Evolutionary conservation across 176 grass and related monocot genomes (phyloP), one percentile per base, ranked within the genome.

Genomic region (Phragmites australis): DNA sequence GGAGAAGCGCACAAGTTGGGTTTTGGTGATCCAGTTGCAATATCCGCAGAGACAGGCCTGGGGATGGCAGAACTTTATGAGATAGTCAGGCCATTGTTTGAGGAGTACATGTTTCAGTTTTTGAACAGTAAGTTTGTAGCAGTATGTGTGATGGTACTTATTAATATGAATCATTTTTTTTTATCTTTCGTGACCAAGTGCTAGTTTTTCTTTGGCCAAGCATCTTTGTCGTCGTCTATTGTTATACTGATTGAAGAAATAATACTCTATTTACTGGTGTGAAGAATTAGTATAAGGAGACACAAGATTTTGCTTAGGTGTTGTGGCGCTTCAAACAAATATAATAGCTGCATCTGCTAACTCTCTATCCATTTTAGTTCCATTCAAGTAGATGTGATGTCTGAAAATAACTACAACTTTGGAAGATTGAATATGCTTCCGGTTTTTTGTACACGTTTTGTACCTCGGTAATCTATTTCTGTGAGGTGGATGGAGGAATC

Each of bases 11-110:
- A 98, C 80, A 91, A 67, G 79, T 87, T 98, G 87, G 95, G 95
- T 19, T 94, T 98, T 85, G 95, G 95, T 61, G 95, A 98, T 59
- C 92, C 92, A n/a, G 81, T 98, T 93, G 90, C 95, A 19, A 98
- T 98, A 85, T 98, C 95, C n/a, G 92, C 92, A 54, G 95, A 98
- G 77, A 98, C 95, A 71, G 95, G 95, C 16, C 85, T 98, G 45
- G 95, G 92, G 37, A 94, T 94, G 95, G 95, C 92, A 59, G 95
- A 98, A 63, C 92, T 98, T 81, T 98, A 98, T 83, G 95, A 94
- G 60, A 72, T 65, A 65, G 86, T 98, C 31, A 77, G 86, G 47
- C 92, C 95, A 68, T 53, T 94, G 77, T 91, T 98, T 68, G 95
- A 98, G 54, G 88, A 94, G 26, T 93, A 91, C 63, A 85, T 98